Conservation (phyloP, 345 rosid species). For the Sonneratia alba region DNA sequence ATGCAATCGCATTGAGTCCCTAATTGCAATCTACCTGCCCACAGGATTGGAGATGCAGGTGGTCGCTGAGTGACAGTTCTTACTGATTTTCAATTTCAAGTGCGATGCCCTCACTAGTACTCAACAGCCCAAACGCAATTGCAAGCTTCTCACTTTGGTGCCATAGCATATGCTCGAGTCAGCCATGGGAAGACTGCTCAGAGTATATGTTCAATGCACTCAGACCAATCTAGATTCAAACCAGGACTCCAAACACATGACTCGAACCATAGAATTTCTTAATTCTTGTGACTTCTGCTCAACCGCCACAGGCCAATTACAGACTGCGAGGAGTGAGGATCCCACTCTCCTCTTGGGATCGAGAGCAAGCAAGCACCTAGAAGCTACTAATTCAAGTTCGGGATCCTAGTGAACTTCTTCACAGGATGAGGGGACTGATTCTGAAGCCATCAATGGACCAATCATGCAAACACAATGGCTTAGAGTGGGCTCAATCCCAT, state of each 20-base stretch:
- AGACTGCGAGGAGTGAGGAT: constrained; percentile 73
- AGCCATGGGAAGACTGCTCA: constrained; percentile 58
- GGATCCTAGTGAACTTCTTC: constrained; percentile 51
- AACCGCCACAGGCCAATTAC: constrained; percentile 69
- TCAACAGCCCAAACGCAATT: constrained; percentile 67
- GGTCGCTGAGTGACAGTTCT: constrained; percentile 83
- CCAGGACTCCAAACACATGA: constrained; percentile 43
- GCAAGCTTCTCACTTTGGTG: constrained; percentile 95
- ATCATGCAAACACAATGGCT: constrained; percentile 86
- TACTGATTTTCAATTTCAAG: constrained; percentile 52
- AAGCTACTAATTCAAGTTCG: constrained; percentile 59
- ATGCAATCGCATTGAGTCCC: constrained; percentile 87
- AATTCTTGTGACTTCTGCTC: constrained; percentile 65
- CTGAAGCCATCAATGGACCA: constrained; percentile 77
- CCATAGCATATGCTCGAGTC: constrained; percentile 62
- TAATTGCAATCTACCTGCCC: constrained; percentile 65
- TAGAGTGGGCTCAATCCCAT: constrained; percentile 65
- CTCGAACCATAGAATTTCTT: constrained; percentile 49
- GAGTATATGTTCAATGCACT: constrained; percentile 18
- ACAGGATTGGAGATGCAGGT: constrained; percentile 67
- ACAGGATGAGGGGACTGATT: constrained; percentile 75
- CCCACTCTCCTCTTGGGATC: constrained; percentile 85
- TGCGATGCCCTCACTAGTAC: constrained; percentile 60
- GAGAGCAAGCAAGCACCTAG: constrained; percentile 54
- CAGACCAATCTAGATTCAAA: too few relatives aligned